phyloP scores from a whole-genome alignment of 129 eudicot species.

The Chrysanthemum lavandulifolium region DNA sequence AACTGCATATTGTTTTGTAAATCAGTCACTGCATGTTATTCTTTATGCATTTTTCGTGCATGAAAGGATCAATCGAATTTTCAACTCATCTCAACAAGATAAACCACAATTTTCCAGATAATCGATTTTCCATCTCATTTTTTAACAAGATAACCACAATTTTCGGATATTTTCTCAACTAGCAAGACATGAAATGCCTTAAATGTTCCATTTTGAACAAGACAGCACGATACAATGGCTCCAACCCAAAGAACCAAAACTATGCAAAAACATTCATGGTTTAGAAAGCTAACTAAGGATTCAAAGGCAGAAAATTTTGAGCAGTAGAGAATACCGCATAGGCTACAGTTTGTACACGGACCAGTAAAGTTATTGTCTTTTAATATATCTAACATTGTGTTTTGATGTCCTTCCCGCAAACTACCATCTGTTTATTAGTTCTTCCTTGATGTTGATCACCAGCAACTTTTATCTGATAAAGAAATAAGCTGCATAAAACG shows the following conservation, averaged over 20 bases:
- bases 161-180: background rate
- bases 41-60: background rate
- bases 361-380: conserved; percentile 20
- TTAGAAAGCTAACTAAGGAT: conserved; percentile 6
- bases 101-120: no score
- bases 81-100: no score
- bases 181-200: background rate
- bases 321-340: conserved; percentile 36
- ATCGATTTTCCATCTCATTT: background rate
- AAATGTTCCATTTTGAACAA: conserved; percentile 16
- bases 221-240: conserved; percentile 19
- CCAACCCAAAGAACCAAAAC: conserved; percentile 23
- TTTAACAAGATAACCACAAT: conserved; percentile 14
- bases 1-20: no score
- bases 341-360: conserved; percentile 31
- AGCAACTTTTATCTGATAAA: conserved; percentile 49
- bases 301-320: conserved; percentile 12
- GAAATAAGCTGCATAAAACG: conserved; percentile 52
- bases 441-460: conserved; percentile 32
- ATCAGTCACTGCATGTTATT: no score
- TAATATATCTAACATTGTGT: conserved; percentile 18
- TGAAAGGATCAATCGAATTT: background rate
- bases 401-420: conserved; percentile 11
- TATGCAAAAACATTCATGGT: conserved; percentile 27
- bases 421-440: conserved; percentile 3